Evolutionary conservation across 1,284 basidiomycete genomes (phyloP).

Genomic region (Phylloporus gajari): DNA sequence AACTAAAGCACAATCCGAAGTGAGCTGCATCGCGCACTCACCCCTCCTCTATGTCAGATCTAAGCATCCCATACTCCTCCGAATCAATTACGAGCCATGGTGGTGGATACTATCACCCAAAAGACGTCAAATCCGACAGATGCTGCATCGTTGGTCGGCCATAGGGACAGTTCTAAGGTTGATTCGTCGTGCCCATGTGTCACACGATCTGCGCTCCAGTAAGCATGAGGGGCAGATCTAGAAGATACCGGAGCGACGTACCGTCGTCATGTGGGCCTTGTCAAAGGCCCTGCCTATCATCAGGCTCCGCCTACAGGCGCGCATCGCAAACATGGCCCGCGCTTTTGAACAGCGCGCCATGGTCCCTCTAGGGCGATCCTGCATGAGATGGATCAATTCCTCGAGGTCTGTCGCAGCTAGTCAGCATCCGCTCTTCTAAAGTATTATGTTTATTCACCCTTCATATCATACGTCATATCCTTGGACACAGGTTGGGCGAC

Average conservation of each 20-base stretch:
- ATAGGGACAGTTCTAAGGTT: conserved; percentile 98
- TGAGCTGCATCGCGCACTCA: not conserved
- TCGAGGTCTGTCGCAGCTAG: conserved; percentile 79
- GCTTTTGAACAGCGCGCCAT: conserved; percentile 93
- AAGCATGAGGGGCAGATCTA: not conserved
- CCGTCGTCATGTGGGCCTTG: conserved; percentile 80
- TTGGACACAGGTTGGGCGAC: conserved; percentile 92
- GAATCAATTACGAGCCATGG: conserved; percentile 32
- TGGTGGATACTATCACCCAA: conserved; percentile 40
- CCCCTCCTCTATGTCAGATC: conserved; percentile 8
- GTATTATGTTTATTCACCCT: too few species aligned
- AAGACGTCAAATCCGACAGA: conserved; percentile 52
- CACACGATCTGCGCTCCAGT: conserved; percentile 71
- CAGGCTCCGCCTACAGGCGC: conserved; percentile 93
- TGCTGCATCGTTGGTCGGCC: conserved; percentile 97
- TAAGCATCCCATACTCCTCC: conserved; percentile 25
- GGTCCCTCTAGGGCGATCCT: conserved; percentile 84
- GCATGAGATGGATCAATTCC: conserved; percentile 88
- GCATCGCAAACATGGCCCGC: conserved; percentile 95
- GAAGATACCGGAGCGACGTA: conserved; percentile 54
- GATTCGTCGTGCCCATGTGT: conserved; percentile 96
- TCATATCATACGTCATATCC: conserved; percentile 81
- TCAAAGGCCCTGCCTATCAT: conserved; percentile 94
- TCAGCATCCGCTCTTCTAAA: conserved; percentile 6
- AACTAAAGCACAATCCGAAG: not conserved